phyloP scores from a whole-genome alignment of 331 rosid species.

The Telfairia occidentalis region DNA sequence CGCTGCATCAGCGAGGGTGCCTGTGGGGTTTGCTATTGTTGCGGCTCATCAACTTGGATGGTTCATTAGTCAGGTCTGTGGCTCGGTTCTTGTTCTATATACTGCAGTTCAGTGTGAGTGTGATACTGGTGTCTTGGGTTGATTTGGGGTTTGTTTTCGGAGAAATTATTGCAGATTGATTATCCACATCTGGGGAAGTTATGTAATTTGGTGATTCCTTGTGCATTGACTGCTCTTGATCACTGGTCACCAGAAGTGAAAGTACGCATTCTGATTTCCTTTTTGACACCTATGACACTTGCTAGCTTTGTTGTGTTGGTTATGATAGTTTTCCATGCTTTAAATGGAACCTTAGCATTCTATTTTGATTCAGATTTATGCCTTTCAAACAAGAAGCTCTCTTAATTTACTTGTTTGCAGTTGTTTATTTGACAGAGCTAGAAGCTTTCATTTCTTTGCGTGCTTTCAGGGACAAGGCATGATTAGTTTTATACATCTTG shows the following conservation, averaged over 20 bases:
- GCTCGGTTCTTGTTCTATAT: background rate
- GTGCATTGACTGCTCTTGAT: constrained; percentile 72
- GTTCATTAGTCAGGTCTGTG: constrained; percentile 61
- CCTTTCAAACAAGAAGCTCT: background rate
- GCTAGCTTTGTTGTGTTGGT: background rate
- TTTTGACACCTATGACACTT: background rate
- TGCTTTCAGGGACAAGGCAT: constrained; percentile 73
- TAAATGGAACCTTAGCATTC: background rate
- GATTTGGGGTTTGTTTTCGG: constrained; percentile 13
- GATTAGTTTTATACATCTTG: constrained; percentile 56
- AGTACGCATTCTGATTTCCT: constrained; percentile 28
- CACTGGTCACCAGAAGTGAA: constrained; percentile 93
- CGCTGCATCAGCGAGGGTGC: constrained; percentile 70
- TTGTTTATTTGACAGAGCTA: background rate
- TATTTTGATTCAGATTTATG: background rate
- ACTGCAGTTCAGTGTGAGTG: background rate
- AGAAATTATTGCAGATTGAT: constrained; percentile 43
- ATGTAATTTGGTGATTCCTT: constrained; percentile 68
- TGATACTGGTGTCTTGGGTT: background rate
- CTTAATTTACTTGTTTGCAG: background rate
- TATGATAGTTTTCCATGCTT: background rate
- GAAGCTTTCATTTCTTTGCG: background rate
- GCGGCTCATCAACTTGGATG: constrained; percentile 85
- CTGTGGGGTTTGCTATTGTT: constrained; percentile 57
- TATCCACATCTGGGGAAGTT: constrained; percentile 66